Evolutionary conservation across 208 protist species (phyloP).

Genomic region (Trypanosoma avium): DNA sequence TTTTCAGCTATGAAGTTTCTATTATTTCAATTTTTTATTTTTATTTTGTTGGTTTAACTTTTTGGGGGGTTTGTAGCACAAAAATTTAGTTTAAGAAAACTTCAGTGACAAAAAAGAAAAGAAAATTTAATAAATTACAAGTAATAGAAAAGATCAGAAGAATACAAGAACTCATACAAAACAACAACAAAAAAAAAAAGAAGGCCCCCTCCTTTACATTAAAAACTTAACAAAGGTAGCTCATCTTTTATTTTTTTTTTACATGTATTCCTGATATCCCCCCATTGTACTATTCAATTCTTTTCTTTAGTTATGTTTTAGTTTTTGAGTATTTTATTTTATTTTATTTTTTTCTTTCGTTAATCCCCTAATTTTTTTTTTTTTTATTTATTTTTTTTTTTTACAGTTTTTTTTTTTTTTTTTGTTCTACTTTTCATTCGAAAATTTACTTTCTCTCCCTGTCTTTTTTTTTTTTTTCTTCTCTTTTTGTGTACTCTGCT

Average conservation of each 20-base stretch:
- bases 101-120: too few relatives aligned
- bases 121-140: too few relatives aligned
- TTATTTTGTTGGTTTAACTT: neutral
- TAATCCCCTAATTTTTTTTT: neutral
- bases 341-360: neutral
- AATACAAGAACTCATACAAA: neutral
- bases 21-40: too few relatives aligned
- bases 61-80: too few relatives aligned
- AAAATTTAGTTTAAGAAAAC: too few relatives aligned
- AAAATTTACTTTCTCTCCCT: neutral
- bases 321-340: neutral
- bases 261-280: too few relatives aligned
- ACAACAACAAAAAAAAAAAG: neutral
- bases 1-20: too few relatives aligned
- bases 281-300: constrained; percentile 14
- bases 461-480: neutral
- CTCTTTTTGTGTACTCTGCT: neutral
- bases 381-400: neutral
- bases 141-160: neutral
- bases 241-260: too few relatives aligned
- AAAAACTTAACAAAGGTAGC: too few relatives aligned
- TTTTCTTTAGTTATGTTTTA: constrained; percentile 9
- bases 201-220: too few relatives aligned
- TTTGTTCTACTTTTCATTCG: neutral
- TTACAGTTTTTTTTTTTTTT: neutral